phyloP scores from a whole-genome alignment of 306 rosid species.

The Trifolium subterraneum region DNA sequence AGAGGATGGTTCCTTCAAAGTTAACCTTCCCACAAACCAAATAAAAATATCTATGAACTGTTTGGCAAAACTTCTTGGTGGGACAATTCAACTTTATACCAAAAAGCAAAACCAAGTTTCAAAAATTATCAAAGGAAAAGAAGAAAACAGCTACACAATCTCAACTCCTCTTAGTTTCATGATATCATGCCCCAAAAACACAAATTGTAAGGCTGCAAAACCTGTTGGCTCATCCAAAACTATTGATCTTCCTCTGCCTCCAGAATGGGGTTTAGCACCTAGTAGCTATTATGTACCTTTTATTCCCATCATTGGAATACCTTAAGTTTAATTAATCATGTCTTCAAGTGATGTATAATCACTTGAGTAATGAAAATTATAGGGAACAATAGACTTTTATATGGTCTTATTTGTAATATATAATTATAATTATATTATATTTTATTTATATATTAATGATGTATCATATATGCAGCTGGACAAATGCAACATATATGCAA shows the following conservation, averaged over 20 bases:
- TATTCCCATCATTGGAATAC: conserved; percentile 89
- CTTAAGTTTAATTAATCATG: conserved; percentile 44
- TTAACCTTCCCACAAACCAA: conserved; percentile 51
- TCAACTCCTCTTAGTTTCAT: conserved; percentile 70
- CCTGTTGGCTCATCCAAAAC: conserved; percentile 74
- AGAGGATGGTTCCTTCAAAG: conserved; percentile 68
- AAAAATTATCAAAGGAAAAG: conserved; percentile 46
- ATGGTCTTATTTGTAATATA: conserved; percentile 35
- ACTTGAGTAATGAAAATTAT: conserved; percentile 32
- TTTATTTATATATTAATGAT: conserved; percentile 14
- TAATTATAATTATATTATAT: conserved; percentile 19
- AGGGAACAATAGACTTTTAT: conserved; percentile 24
- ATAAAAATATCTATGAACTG: conserved; percentile 49
- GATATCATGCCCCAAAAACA: conserved; percentile 58
- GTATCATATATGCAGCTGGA: conserved; percentile 24
- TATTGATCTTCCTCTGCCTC: conserved; percentile 78
- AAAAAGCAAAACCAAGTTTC: conserved; percentile 51
- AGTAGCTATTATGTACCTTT: conserved; percentile 76
- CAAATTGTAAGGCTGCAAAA: conserved; percentile 47
- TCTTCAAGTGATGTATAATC: conserved; percentile 9
- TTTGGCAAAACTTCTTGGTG: conserved; percentile 70
- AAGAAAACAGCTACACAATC: conserved; percentile 52
- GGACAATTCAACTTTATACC: conserved; percentile 68
- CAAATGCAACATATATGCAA: conserved; percentile 23
- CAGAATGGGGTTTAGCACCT: conserved; percentile 93